These are phyloP conservation scores for Panaeolus papilionaceus DNA, from an alignment of 768 basidiomycete species.

Conservation along the genomic window DNA sequence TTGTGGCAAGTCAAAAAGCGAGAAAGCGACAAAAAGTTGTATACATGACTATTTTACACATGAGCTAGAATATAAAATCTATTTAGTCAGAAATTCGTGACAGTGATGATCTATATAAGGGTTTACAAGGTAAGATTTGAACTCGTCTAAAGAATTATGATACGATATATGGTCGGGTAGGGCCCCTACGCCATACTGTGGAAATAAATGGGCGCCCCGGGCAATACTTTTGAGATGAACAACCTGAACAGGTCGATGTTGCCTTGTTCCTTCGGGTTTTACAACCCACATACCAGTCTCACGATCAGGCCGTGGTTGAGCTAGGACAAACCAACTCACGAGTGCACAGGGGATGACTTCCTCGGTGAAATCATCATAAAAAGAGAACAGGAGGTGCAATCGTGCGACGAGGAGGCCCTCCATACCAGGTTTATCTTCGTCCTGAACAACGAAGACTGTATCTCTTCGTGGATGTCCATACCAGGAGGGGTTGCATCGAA, in stretches of 20 bases:
- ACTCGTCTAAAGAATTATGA: slow-evolving; percentile 31
- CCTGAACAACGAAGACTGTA: slow-evolving; percentile 38
- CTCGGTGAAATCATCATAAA: slow-evolving; percentile 20
- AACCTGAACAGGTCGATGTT: slow-evolving; percentile 25
- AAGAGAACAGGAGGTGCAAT: slow-evolving; percentile 38
- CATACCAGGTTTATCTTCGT: too few relatives aligned
- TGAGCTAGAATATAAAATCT: too few relatives aligned
- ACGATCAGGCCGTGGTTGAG: slow-evolving; percentile 24
- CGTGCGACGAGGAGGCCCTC: slow-evolving; percentile 33
- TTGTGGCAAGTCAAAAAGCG: too few relatives aligned
- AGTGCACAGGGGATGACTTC: slow-evolving; percentile 31
- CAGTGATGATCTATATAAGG: slow-evolving; percentile 40
- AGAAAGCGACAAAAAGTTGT: too few relatives aligned
- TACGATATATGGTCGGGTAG: slow-evolving; percentile 30
- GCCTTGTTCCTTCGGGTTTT: slow-evolving; percentile 23
- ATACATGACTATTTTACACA: too few relatives aligned
- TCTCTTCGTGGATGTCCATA: slow-evolving; percentile 29
- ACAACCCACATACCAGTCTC: slow-evolving; percentile 42
- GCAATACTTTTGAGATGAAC: slow-evolving; percentile 33
- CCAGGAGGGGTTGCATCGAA: slow-evolving; percentile 34
- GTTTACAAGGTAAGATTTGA: slow-evolving; percentile 37
- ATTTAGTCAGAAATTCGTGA: slow-evolving; percentile 26
- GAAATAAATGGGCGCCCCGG: slow-evolving; percentile 35
- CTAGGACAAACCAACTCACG: slow-evolving; percentile 33
- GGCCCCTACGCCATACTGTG: slow-evolving; percentile 29